These are phyloP conservation scores for Penicillium sp. DNA, from an alignment of 2,329 filamentous ascomycete genomes.

Conservation along the genomic window DNA sequence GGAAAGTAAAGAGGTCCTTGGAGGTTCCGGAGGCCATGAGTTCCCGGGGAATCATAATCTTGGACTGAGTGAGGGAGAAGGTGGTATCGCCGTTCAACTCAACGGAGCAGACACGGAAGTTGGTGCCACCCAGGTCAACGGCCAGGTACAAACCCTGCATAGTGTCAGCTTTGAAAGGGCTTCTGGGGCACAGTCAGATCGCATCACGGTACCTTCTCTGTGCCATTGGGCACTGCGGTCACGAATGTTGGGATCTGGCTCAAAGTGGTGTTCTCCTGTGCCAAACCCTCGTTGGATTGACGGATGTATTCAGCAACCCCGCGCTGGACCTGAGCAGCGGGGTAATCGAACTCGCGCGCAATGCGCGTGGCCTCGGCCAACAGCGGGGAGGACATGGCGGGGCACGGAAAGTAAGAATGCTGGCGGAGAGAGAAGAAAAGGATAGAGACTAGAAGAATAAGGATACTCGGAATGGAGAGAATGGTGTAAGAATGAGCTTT, in stretches of 20 bases:
- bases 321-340: conserved; percentile 72
- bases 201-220: conserved; percentile 72
- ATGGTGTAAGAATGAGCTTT: conserved; percentile 3
- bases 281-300: conserved; percentile 84
- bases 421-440: not conserved
- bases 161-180: conserved; percentile 9
- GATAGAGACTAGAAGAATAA: conserved; percentile 2
- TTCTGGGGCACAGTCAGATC: not conserved
- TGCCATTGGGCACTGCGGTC: conserved; percentile 92
- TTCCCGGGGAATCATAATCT: conserved; percentile 84
- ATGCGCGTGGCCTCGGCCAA: conserved; percentile 74
- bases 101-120: conserved; percentile 96
- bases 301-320: conserved; percentile 82
- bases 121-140: conserved; percentile 96
- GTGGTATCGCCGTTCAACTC: conserved; percentile 91
- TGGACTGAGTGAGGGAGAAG: conserved; percentile 89
- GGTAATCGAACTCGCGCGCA: conserved; percentile 82
- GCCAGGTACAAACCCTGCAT: conserved; percentile 86
- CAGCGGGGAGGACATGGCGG: conserved; percentile 40
- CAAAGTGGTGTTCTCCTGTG: conserved; percentile 74
- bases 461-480: not conserved
- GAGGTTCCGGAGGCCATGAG: conserved; percentile 88
- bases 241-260: conserved; percentile 98
- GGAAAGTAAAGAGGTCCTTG: conserved; percentile 84
- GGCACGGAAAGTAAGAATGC: conserved; percentile 2